Evolutionary conservation across 306 rosid species (phyloP), one percentile per base, ranked within the genome.

Genomic region (Glycine soja): DNA sequence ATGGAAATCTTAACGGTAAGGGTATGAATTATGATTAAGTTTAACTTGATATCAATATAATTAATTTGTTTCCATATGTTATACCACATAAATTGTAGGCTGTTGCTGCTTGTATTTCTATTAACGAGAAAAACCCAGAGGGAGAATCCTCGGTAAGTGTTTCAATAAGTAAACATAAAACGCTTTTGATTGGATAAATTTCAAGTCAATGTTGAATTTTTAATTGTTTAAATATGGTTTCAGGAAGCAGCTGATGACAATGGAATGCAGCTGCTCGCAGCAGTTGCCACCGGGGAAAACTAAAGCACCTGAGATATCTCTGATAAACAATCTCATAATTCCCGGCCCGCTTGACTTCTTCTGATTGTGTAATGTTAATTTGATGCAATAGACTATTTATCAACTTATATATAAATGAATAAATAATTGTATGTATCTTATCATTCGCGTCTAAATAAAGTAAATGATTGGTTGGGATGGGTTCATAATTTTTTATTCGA

Each of bases 211-310:
- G 4, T 61, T 72, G 2, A 11, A 2, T 24, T 67, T 48, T 67
- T 15, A 8, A 8, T 46, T 46, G 7, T 52, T 40, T 62, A 13
- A 46, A 68, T 61, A 74, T 38, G 70, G 9, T 40, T 57, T 48
- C 42, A 84, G 84, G 74, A 68, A 62, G 78, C 7, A 51, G 36
- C n/a, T 11, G 15, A 48, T 57, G 46, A 38, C 11, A 8, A 38
- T 54, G 80, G 81, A 61, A 18, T 75, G 4, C 9, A 80, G 24
- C 16, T 71, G 11, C 85, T 72, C 4, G 83, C 77, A 24, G 12
- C 4, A 0, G 73, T 40, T 70, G 79, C 79, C 47, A 1, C 34
- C 1, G 13, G 34, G 11, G 34, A 58, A 30, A 15, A 24, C 30
- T 24, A 24, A 24, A 53, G 1, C 19, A 53, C 12, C 9, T 68